Percentiles rank a stretch among this genome's conserved stretches.
Evolutionary conservation across 345 rosid genomes (phyloP).

Genomic region (Moricandia moricandioides): DNA sequence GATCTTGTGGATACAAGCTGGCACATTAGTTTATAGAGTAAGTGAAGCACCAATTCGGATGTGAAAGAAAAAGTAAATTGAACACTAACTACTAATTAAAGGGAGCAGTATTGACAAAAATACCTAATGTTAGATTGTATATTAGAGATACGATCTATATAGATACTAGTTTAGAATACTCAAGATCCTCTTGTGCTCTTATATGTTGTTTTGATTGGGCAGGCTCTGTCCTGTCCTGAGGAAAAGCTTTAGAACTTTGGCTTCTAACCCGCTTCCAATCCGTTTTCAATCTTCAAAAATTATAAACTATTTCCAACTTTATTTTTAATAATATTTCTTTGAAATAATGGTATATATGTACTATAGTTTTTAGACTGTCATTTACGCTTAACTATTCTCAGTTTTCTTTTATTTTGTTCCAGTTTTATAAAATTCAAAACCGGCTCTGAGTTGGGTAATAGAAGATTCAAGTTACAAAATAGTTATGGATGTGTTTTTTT

Average conservation of each 20-base stretch:
- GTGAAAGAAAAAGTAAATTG: slow-evolving; percentile 13
- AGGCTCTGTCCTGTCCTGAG: neutral
- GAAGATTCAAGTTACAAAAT: neutral
- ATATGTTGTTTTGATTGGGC: neutral
- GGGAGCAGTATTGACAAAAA: neutral
- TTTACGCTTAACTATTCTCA: neutral
- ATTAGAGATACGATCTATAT: slow-evolving; percentile 2
- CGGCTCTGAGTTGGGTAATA: neutral
- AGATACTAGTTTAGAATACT: neutral
- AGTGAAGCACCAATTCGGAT: slow-evolving; percentile 10
- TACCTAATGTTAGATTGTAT: slow-evolving; percentile 18
- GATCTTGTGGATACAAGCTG: slow-evolving; percentile 11
- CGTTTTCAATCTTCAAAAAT: neutral
- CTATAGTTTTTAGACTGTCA: neutral
- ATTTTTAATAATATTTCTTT: neutral
- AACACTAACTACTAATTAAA: slow-evolving; percentile 17
- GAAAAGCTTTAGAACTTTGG: neutral
- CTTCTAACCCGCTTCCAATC: neutral
- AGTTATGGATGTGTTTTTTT: neutral
- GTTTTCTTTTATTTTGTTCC: neutral
- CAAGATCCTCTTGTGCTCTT: neutral
- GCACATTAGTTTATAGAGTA: neutral
- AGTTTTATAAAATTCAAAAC: neutral
- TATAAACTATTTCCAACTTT: neutral
- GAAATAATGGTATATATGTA: neutral